Evolutionary conservation across 805 yeast genomes (phyloP), one percentile per base, ranked within the genome.

Genomic region (Saccharomycopsis microspora): DNA sequence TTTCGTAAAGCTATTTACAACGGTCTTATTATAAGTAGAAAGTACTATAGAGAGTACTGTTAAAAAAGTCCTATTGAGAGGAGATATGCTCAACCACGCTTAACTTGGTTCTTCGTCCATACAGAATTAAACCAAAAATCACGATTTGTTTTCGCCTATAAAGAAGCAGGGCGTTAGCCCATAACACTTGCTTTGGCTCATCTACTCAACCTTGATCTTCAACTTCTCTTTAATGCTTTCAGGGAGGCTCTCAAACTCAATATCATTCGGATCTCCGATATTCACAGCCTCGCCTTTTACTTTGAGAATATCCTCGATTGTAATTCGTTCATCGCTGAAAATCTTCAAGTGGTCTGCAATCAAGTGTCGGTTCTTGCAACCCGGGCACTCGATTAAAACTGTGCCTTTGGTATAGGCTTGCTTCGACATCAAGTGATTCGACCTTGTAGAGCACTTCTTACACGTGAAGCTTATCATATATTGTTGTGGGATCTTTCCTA

Each of bases 401-500:
- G 96, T 81, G 1, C 97, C 97, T 6, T 71, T 67, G 9, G 82
- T 76, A 61, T 90, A 90, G 0, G 96, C 89, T 64, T 90, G 97
- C 56, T 89, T 89, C 4, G 96, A 83, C 59, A 90, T 82, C n/a
- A 82, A 74, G 59, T 90, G 97, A 3, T 88, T 78, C 0, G 96
- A 87, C 48, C 97, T 69, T 3, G 83, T 76, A 42, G 77, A 72
- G 64, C 97, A 90, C 55, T 78, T 77, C 61, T 88, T 90, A 65
- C 97, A 90, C 0, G 96, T 90, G 66, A 90, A 89, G 0, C 95
- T 90, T 28, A 90, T 74, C 82, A 87, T 82, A 53, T 85, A 68
- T 2, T 95, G 95, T 52, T 82, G 78, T 46, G 84, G 93, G 27
- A 75, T 72, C 56, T 82, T 78, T 4, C 54, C 54, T 37, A 51